Base-by-base conservation (phyloP, 2,329 filamentous ascomycete genomes). In the Aspergillus latus region DNA sequence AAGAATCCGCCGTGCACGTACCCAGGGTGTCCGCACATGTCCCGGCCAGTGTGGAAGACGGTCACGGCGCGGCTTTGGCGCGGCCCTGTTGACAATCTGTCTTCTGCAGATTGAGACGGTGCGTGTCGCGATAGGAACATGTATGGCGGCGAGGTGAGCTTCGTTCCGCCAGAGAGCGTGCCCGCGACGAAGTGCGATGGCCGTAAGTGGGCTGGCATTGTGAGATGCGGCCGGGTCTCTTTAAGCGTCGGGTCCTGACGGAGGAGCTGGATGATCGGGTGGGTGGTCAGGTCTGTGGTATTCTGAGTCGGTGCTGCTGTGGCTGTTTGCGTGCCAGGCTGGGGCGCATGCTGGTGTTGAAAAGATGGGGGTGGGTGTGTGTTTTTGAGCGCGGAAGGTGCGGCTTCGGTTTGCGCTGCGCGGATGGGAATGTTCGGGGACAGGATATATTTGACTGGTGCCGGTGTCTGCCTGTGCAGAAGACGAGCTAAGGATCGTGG, bases 221-320 rank as follows among this genome's bases (percentile, higher is more conserved):
- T 91, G 69, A 96, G 80, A 70, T 96, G 90, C 3, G 92, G 92
- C 26, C 92, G 83, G 30, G 87, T 87, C 73, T 95, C 90, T 32
- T 78, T 82, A 72, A 87, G 88, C 34, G 82, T 80, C 0, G 84
- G 78, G 63, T 88, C 81, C 13, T 74, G 71, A 42, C 92, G 86
- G 45, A 97, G 79, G 52, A 82, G 77, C 30, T 80, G 73, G 2
- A 88, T 82, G n/a, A 95, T 72, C 0, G 90, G 87, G 74, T 92
- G 89, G 34, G 59, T 56, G 8, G 66, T 61, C 49, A 72, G 65
- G 45, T 47, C 30, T 36, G 30, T 48, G 15, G 32, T 49, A 9
- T 15, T 16, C 4, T 49, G 34, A 10, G 16, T 45, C 21, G 21
- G 42, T 29, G 44, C 15, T 32, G 13, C 6, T 5, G 29, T 34